Evolutionary conservation across 768 basidiomycete species (phyloP).

Genomic region (Russula ochroleuca): DNA sequence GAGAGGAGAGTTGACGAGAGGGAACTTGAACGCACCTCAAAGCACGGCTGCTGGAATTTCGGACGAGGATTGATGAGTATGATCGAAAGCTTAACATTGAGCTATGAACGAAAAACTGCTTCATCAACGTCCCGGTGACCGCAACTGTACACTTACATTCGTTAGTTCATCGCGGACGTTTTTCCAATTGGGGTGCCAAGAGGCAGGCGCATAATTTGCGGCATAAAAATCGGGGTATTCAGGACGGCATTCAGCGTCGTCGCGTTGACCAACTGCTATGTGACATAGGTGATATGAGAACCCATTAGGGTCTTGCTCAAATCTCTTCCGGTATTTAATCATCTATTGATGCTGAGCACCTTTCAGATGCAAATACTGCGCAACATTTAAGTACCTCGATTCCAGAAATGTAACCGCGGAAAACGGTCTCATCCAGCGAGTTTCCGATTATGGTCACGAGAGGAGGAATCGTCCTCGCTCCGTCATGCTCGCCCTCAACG

Average conservation of each 20-base stretch:
- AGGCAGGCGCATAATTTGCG: neutral
- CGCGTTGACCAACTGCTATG: neutral
- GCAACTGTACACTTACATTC: neutral
- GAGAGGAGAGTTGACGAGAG: neutral
- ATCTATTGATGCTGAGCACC: neutral
- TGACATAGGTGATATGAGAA: constrained; percentile 4
- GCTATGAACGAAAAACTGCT: neutral
- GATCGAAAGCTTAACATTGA: neutral
- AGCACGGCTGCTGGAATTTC: too few relatives aligned
- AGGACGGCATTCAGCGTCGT: too few relatives aligned
- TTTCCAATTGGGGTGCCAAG: neutral
- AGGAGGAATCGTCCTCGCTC: too few relatives aligned
- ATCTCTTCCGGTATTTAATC: neutral
- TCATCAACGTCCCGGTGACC: too few relatives aligned
- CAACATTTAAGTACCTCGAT: neutral
- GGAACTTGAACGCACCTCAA: neutral
- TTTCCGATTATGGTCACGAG: too few relatives aligned
- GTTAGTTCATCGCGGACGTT: neutral
- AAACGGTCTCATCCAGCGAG: neutral
- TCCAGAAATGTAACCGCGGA: neutral
- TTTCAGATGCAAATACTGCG: neutral
- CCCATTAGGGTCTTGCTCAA: too few relatives aligned
- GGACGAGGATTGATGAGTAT: neutral
- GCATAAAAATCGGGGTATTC: too few relatives aligned
- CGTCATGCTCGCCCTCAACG: neutral